Evolutionary conservation across 2,329 filamentous ascomycete genomes (phyloP).

Genomic region (Cadophora gregata): DNA sequence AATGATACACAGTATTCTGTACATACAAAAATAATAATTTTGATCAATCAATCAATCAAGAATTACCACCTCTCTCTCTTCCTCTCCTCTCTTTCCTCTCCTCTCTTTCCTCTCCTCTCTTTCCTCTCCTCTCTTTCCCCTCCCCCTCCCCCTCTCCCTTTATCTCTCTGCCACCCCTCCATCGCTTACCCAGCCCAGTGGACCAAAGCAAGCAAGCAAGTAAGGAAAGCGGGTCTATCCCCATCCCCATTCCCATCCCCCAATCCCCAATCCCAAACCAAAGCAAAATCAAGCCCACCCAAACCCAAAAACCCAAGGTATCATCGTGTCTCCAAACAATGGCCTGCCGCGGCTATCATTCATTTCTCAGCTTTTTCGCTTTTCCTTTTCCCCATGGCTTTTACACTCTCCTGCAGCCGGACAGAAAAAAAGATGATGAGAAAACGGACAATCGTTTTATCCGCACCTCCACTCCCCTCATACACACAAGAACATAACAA

Average conservation of each 20-base stretch:
- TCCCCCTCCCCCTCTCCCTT: too few species aligned
- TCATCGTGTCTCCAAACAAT: background rate
- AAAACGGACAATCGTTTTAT: background rate
- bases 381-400: background rate
- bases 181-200: background rate
- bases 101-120: background rate
- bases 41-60: too few species aligned
- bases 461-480: background rate
- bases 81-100: background rate
- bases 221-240: background rate
- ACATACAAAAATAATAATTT: too few species aligned
- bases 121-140: background rate
- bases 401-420: too few species aligned
- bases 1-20: slow-evolving; percentile 2
- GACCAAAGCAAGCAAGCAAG: background rate
- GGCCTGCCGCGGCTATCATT: background rate
- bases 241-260: background rate
- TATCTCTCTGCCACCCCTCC: background rate
- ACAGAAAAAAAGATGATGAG: too few species aligned
- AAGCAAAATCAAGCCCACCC: too few species aligned
- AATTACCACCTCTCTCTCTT: background rate
- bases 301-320: background rate
- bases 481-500: too few species aligned
- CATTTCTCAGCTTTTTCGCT: background rate
- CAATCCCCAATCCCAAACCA: background rate